phyloP scores from a whole-genome alignment of 1,284 basidiomycete species.

The Kwoniella shivajii region DNA sequence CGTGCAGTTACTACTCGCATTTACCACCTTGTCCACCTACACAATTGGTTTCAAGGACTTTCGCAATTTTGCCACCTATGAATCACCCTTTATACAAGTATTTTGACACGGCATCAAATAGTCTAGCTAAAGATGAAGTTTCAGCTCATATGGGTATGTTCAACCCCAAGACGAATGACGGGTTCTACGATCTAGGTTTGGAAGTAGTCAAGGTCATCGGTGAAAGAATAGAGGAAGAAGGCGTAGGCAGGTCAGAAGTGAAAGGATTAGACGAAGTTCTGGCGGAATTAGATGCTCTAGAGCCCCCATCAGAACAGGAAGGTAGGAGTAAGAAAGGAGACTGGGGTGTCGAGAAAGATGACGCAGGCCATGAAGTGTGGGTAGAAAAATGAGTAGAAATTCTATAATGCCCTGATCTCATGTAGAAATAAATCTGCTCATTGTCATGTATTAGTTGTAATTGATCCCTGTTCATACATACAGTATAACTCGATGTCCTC shows the following conservation, averaged over 20 bases:
- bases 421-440: no score
- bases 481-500: no score
- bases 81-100: slow-evolving; percentile 60
- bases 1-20: slow-evolving; percentile 70
- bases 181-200: slow-evolving; percentile 83
- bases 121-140: slow-evolving; percentile 73
- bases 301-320: slow-evolving; percentile 8
- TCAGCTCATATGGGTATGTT: slow-evolving; percentile 91
- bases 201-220: slow-evolving; percentile 57
- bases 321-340: neutral
- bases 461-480: no score
- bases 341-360: slow-evolving; percentile 28
- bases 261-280: slow-evolving; percentile 12
- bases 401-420: no score
- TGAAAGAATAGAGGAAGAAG: slow-evolving; percentile 47
- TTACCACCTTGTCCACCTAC: slow-evolving; percentile 66
- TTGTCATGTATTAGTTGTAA: no score
- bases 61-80: slow-evolving; percentile 69
- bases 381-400: slow-evolving; percentile 31
- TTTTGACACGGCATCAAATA: slow-evolving; percentile 68
- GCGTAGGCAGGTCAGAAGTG: slow-evolving; percentile 25
- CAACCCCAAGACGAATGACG: slow-evolving; percentile 75
- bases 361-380: slow-evolving; percentile 31
- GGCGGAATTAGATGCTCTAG: slow-evolving; percentile 6
- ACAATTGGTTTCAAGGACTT: slow-evolving; percentile 65